Evolutionary conservation across 352 stramenopile species (phyloP), one percentile per base, ranked within the genome.

Genomic region (Thraustochytrium sp.): DNA sequence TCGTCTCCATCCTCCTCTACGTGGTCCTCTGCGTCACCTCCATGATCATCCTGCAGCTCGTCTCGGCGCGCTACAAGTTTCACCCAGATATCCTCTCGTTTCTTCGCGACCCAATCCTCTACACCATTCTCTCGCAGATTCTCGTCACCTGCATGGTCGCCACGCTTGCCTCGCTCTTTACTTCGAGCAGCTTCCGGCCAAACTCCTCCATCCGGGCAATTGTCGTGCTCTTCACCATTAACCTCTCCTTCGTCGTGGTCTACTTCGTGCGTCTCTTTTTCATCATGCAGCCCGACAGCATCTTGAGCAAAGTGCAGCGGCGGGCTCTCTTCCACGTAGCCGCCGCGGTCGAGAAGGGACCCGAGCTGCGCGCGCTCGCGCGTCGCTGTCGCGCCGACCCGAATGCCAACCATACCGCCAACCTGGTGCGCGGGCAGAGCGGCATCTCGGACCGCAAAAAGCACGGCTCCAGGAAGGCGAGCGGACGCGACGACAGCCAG

Each of bases 31-130:
- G 68, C 34, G 68, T 80, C 1, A 80, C 36, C 18, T 63, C 44
- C 18, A 80, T 80, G 68, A 80, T 80, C 51, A 80, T 80, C 68
- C 38, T 80, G 42, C 68, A 80, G 68, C 68, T 80, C 63, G 68
- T 80, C 53, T 23, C 68, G 3, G 68, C 68, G 21, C 26, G 68
- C n/a, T 80, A 80, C 51, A 80, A 80, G 34, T 80, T 80, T 46
- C 68, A 80, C 31, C 68, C 68, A 23, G 68, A 80, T 3, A 80
- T 80, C 44, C 68, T 80, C 8, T 80, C 68, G 4, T 80, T 80
- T 26, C 46, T 80, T 1, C 68, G 68, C 18, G 68, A 80, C 38
- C 68, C 68, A 11, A 51, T 63, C 13, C 68, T 80, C 8, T 80
- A 63, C 68, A 4, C 11, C 31, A 80, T 80, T 21, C 51, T 80